A percentile compares a stretch with the other conserved stretches of the same genome.
These are phyloP conservation scores for Podaxis sp. DNA, from an alignment of 768 basidiomycete species.

Conservation along the genomic window DNA sequence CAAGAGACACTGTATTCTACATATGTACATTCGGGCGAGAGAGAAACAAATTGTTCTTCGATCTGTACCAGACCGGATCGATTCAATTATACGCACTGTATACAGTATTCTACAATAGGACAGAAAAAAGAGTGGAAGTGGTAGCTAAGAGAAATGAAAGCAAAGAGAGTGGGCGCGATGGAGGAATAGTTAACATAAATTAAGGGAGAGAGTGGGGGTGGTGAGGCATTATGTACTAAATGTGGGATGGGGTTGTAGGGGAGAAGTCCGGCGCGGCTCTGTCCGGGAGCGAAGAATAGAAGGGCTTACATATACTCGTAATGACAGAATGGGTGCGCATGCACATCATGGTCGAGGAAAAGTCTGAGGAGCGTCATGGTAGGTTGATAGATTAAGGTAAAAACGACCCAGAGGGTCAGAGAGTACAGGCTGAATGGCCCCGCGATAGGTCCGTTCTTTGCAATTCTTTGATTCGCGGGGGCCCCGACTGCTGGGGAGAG, in stretches of 20 bases:
- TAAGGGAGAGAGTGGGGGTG: neutral
- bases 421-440: conserved; percentile 6
- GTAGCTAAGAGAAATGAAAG: neutral
- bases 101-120: neutral
- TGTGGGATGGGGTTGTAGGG: conserved; percentile 1
- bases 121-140: neutral
- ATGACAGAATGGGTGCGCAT: conserved; percentile 10
- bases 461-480: conserved; percentile 1
- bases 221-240: neutral
- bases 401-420: conserved; percentile 7
- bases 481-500: conserved; percentile 5
- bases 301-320: conserved; percentile 11
- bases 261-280: neutral
- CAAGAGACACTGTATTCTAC: neutral
- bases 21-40: neutral
- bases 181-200: conserved; percentile 10
- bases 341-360: conserved; percentile 7
- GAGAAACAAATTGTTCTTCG: neutral
- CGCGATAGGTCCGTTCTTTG: neutral
- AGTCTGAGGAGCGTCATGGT: conserved; percentile 1
- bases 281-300: neutral
- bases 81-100: neutral
- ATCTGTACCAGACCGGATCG: neutral
- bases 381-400: conserved; percentile 7
- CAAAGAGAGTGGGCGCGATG: neutral